phyloP scores from a whole-genome alignment of 352 stramenopile genomes.

The Phytophthora europaea region DNA sequence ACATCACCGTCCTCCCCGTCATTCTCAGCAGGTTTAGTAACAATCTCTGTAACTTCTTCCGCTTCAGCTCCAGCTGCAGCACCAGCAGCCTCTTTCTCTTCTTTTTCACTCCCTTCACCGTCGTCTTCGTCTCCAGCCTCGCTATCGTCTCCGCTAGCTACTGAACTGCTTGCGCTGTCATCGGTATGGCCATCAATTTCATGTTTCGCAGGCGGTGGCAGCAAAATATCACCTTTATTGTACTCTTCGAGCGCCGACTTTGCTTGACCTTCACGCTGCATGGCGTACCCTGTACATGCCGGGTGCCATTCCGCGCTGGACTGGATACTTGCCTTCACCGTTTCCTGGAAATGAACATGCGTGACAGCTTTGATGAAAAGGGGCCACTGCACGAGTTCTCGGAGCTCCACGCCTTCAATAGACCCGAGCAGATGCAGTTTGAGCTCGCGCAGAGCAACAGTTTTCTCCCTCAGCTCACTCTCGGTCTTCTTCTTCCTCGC shows the following conservation, averaged over 20 bases:
- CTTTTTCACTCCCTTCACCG: conserved; percentile 14
- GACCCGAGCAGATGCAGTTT: conserved; percentile 65
- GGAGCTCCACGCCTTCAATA: conserved; percentile 68
- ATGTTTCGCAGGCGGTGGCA: conserved; percentile 62
- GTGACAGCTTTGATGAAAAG: conserved; percentile 65
- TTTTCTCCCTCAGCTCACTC: conserved; percentile 44
- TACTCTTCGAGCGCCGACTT: conserved; percentile 46
- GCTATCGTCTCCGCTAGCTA: conserved; percentile 59
- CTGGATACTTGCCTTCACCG: conserved; percentile 24
- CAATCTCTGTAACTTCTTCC: background rate
- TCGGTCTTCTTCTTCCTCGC: conserved; percentile 29
- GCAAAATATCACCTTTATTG: conserved; percentile 57
- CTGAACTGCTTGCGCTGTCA: conserved; percentile 77
- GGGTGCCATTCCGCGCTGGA: conserved; percentile 53
- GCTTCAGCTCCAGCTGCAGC: background rate
- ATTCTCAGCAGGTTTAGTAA: conserved; percentile 19
- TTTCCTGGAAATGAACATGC: conserved; percentile 59
- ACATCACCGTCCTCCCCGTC: conserved; percentile 28
- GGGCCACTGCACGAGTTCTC: conserved; percentile 55
- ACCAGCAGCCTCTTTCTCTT: conserved; percentile 1
- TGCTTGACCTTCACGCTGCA: conserved; percentile 49
- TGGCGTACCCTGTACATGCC: conserved; percentile 57
- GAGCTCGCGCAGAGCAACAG: conserved; percentile 44
- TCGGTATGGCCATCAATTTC: conserved; percentile 86
- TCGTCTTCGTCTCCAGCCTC: conserved; percentile 33